Evolutionary conservation across 768 basidiomycete genomes (phyloP), one percentile per base, ranked within the genome.

Genomic region (Infundibulicybe gibba): DNA sequence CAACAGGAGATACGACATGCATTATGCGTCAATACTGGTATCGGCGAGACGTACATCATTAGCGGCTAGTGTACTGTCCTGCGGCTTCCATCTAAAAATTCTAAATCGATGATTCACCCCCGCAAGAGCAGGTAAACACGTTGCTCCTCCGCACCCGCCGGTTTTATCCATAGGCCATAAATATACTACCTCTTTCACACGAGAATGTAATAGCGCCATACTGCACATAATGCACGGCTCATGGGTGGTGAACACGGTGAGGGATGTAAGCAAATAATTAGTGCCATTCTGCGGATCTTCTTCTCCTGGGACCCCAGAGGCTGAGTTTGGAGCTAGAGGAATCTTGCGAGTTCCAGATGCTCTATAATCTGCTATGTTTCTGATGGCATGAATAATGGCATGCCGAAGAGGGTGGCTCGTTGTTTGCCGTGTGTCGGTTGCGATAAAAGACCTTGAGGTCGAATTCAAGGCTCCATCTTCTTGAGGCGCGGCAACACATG

Each of bases 171-270:
- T 90, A 1, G 86, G 79, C 19, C 79, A 60, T 31, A 97, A 60
- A 59, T 85, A 83, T 60, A 90, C 76, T 5, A 98, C 77, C 50
- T 93, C 84, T 56, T 87, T 86, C 47, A 97, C 91, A n/a, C 97
- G 81, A 1, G 90, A 94, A 65, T 99, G 97, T 5, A 97, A 69
- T 16, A 98, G 68, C 2, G 94, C 91, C 97, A 99, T 99, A 56
- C 85, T 81, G 63, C 97, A 99, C 91, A 98, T 93, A 47, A 99
- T 78, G 56, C 97, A 99, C 0, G 97, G 97, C 56, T 99, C 97
- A 65, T 99, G 95, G 9, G 92, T 91, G 44, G 83, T 80, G 70
- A 98, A 98, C 19, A 97, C 72, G 1, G 84, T 81, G 14, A 83
- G 76, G 2, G 83, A 82, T 0, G 93, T 97, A 19, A 98, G 75